Evolutionary conservation across 768 basidiomycete species (phyloP).

Genomic region (Podaxis sp.): DNA sequence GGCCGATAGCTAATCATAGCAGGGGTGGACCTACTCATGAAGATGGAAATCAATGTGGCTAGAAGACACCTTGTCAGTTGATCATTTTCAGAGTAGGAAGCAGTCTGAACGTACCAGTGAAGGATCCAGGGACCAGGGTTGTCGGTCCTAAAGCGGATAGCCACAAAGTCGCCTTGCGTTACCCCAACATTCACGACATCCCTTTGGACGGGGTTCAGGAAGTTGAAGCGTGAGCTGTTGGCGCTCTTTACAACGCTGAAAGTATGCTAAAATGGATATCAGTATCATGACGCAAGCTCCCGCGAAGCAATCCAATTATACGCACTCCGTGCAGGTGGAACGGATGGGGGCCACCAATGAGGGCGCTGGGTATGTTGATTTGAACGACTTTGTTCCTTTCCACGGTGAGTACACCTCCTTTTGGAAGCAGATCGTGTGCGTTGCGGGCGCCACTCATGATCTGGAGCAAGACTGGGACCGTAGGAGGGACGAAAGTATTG

Average conservation of each 20-base stretch:
- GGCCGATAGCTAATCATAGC: not conserved
- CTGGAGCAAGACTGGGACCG: constrained; percentile 39
- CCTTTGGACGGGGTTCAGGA: constrained; percentile 50
- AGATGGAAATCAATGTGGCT: constrained; percentile 40
- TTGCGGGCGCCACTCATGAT: constrained; percentile 36
- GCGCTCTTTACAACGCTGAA: constrained; percentile 44
- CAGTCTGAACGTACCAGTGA: constrained; percentile 30
- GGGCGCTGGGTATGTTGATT: constrained; percentile 35
- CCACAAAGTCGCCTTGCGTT: constrained; percentile 40
- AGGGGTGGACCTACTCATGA: constrained; percentile 21
- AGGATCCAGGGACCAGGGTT: constrained; percentile 65
- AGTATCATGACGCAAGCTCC: not conserved
- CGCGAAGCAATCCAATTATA: not conserved
- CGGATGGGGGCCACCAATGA: constrained; percentile 31
- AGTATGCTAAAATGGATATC: constrained; percentile 22
- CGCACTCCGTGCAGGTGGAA: constrained; percentile 49
- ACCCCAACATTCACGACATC: constrained; percentile 48
- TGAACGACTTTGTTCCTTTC: constrained; percentile 48
- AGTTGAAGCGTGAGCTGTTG: constrained; percentile 34
- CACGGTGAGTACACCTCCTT: constrained; percentile 41
- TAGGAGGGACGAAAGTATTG: constrained; percentile 26
- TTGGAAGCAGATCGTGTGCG: constrained; percentile 38
- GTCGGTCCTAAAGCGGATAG: constrained; percentile 60
- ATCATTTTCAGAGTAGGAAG: not conserved
- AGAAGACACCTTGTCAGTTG: not conserved